Evolutionary conservation across 228 moss, liverwort and hornwort genomes (phyloP), one percentile per base, ranked within the genome.

Genomic region (Sphagnum fallax): DNA sequence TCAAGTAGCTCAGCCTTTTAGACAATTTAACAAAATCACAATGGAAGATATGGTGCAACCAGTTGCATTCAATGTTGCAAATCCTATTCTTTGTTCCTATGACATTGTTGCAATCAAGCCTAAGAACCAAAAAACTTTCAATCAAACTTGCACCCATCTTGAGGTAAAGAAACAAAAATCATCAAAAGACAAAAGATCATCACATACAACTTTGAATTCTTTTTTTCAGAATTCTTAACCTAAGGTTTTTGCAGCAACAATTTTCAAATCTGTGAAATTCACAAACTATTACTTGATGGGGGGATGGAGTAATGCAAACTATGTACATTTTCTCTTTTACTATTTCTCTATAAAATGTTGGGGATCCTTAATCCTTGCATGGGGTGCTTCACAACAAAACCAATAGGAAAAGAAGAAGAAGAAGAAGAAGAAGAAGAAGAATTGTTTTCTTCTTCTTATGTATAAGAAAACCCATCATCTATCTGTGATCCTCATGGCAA

Each of bases 31-130:
- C 14, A 84, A 93, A 51, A 87, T 98, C 55, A 98, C 93, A 5
- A 82, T 98, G 0, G 81, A 98, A 48, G 90, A 88, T 71, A 62
- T 63, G 8, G 73, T 71, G 4, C 93, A 91, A 76, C 77, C 84
- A 4, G 77, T 71, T 60, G 75, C 71, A 4, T 70, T 98, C 69
- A 90, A 79, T 73, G 85, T 84, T 10, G 85, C 83, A n/a, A 91
- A 89, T 61, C 77, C 75, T 16, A 89, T 93, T 49, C 73, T 98
- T 48, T 83, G 78, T 52, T 79, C 93, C 4, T 98, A 93, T 60
- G 97, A 93, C 69, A 48, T 98, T 16, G 90, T 98, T 66, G 97
- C 97, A 10, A 89, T 89, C 18, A 83, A 88, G 5, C 91, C 97
- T 4, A 86, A 73, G 4, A 98, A 86, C 64, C 91, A 87, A 67